Evolutionary conservation across 2,329 filamentous ascomycete genomes (phyloP).

Genomic region (Fusarium sp.): DNA sequence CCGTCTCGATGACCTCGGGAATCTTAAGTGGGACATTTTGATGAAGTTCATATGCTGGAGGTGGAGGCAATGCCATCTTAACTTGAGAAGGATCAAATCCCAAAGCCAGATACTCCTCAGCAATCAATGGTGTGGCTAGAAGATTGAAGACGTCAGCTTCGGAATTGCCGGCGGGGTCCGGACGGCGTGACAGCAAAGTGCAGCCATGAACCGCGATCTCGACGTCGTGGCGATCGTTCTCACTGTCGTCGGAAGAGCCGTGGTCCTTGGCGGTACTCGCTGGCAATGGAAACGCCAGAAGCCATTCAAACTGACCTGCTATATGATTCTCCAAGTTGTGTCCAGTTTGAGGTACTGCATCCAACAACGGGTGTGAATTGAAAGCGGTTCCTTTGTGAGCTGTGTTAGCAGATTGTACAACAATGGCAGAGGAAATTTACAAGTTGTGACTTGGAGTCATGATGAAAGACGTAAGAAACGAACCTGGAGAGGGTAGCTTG

Average conservation of each 20-base stretch:
- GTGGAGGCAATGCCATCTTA: constrained; percentile 40
- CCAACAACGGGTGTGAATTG: constrained; percentile 39
- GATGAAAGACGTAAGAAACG: neutral
- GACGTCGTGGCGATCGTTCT: constrained; percentile 11
- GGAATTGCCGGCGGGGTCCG: constrained; percentile 35
- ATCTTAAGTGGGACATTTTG: constrained; percentile 42
- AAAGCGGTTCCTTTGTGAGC: constrained; percentile 8
- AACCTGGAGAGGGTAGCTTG: constrained; percentile 24
- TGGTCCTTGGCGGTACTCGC: constrained; percentile 35
- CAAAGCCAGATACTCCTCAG: constrained; percentile 31
- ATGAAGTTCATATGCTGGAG: constrained; percentile 37
- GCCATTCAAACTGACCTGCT: constrained; percentile 62
- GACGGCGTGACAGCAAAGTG: constrained; percentile 58
- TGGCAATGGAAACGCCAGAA: constrained; percentile 53
- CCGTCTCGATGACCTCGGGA: constrained; percentile 43
- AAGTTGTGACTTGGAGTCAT: neutral
- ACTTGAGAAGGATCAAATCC: constrained; percentile 29
- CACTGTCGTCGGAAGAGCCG: constrained; percentile 18
- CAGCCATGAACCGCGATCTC: constrained; percentile 58
- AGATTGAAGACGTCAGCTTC: constrained; percentile 56
- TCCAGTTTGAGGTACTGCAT: constrained; percentile 37
- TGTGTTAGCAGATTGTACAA: constrained; percentile 21
- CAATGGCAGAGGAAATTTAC: neutral
- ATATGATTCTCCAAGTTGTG: constrained; percentile 55
- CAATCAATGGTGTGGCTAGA: constrained; percentile 57